Evolutionary conservation across 2,329 filamentous ascomycete species (phyloP).

Genomic region (Fusarium nelsonii): DNA sequence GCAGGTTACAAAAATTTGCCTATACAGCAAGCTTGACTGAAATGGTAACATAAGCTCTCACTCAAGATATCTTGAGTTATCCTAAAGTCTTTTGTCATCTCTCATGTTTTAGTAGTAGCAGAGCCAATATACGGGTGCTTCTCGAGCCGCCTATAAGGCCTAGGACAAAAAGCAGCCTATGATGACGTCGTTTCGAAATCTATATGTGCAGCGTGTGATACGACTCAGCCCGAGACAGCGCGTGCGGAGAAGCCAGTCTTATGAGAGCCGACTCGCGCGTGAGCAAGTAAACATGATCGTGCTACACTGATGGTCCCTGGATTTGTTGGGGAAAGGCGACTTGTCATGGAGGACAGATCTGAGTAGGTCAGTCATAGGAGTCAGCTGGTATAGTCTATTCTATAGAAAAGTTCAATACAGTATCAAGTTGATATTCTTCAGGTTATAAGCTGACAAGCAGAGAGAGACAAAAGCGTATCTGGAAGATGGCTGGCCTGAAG

Average conservation of each 20-base stretch:
- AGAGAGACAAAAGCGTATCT: neutral
- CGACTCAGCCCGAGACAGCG: slow-evolving; percentile 25
- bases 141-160: too few relatives aligned
- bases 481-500: neutral
- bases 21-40: too few relatives aligned
- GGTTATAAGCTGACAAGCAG: neutral
- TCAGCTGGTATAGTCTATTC: slow-evolving; percentile 27
- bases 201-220: slow-evolving; percentile 9
- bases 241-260: slow-evolving; percentile 26
- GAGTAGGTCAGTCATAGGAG: slow-evolving; percentile 21
- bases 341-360: neutral
- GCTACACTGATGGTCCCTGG: slow-evolving; percentile 5
- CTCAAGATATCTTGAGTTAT: too few relatives aligned
- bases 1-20: too few relatives aligned
- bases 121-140: too few relatives aligned
- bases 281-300: slow-evolving; percentile 23
- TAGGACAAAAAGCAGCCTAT: slow-evolving; percentile 13
- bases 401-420: neutral
- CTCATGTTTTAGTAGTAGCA: too few relatives aligned
- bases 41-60: too few relatives aligned
- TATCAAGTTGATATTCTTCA: neutral
- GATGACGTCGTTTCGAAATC: slow-evolving; percentile 7
- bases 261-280: slow-evolving; percentile 27
- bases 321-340: slow-evolving; percentile 27
- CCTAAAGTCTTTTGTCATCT: too few relatives aligned